Evolutionary conservation across 148 eudicot genomes (phyloP).

Genomic region (Chenopodium suecicum): DNA sequence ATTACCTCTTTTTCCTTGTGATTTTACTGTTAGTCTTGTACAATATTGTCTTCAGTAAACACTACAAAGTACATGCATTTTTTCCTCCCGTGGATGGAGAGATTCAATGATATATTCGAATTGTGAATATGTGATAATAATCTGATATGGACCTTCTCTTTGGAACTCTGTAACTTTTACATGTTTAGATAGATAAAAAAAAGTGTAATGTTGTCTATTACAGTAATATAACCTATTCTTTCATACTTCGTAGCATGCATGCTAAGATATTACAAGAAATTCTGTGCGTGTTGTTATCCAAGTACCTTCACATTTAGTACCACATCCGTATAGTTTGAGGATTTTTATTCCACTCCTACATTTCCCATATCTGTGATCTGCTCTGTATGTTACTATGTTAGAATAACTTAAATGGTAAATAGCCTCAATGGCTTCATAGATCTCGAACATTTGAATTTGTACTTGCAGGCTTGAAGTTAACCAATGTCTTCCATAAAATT

Average conservation of each 20-base stretch:
- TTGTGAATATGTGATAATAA: constrained; percentile 18
- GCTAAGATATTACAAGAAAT: not conserved
- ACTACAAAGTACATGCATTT: constrained; percentile 1
- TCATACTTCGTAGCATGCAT: not conserved
- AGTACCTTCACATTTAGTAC: not conserved
- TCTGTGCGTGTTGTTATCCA: no score
- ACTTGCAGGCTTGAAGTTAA: no score
- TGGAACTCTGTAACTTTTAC: not conserved
- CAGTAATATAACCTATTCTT: not conserved
- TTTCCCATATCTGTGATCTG: not conserved
- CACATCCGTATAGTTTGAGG: not conserved
- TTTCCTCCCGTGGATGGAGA: not conserved
- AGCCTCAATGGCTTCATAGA: not conserved
- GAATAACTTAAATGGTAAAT: not conserved
- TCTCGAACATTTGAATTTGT: no score
- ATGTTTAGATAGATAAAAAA: not conserved
- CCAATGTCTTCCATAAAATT: no score
- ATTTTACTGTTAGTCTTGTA: not conserved
- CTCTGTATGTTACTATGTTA: not conserved
- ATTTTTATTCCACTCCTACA: not conserved
- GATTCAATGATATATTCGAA: not conserved
- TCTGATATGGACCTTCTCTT: not conserved
- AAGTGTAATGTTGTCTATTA: not conserved
- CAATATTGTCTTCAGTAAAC: constrained; percentile 1
- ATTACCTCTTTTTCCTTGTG: not conserved